Percentiles rank a stretch among this genome's conserved stretches.
These are phyloP conservation scores for Vaccinium corymbosum DNA, from an alignment of 148 eudicot species.

Conservation along the genomic window DNA sequence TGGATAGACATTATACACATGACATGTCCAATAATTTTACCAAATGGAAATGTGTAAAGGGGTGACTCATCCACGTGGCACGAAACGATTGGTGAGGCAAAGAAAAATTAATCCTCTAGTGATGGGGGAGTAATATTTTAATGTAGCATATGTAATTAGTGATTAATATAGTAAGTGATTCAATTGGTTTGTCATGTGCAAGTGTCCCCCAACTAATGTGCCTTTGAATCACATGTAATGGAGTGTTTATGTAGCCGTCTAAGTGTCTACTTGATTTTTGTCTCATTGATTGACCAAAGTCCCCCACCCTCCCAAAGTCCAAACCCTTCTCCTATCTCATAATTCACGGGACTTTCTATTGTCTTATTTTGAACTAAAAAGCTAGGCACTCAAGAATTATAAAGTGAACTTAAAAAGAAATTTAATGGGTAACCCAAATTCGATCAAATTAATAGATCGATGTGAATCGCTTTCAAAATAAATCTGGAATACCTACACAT, in stretches of 20 bases:
- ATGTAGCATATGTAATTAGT: not conserved
- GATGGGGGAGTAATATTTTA: not conserved
- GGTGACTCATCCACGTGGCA: not conserved
- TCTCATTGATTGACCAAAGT: slow-evolving; percentile 32
- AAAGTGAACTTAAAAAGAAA: not conserved
- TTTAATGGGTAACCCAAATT: not conserved
- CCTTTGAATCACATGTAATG: slow-evolving; percentile 30
- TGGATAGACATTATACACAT: not conserved
- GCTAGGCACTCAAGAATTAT: not conserved
- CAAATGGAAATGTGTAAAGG: not conserved
- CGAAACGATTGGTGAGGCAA: not conserved
- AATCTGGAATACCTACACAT: not conserved
- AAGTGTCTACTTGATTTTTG: slow-evolving; percentile 28
- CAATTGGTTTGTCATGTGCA: slow-evolving; percentile 33
- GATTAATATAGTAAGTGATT: slow-evolving; percentile 5
- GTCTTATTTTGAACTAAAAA: not conserved
- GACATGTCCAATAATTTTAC: not conserved
- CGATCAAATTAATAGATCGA: not conserved
- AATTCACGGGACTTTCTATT: slow-evolving; percentile 29
- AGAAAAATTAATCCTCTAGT: not conserved
- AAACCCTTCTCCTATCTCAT: slow-evolving; percentile 10
- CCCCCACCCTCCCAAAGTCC: not conserved
- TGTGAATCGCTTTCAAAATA: not conserved
- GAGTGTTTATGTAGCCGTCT: slow-evolving; percentile 43
- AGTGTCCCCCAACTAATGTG: slow-evolving; percentile 27